Evolutionary conservation across 2,329 filamentous ascomycete species (phyloP).

Genomic region (Orbilia brochopaga): DNA sequence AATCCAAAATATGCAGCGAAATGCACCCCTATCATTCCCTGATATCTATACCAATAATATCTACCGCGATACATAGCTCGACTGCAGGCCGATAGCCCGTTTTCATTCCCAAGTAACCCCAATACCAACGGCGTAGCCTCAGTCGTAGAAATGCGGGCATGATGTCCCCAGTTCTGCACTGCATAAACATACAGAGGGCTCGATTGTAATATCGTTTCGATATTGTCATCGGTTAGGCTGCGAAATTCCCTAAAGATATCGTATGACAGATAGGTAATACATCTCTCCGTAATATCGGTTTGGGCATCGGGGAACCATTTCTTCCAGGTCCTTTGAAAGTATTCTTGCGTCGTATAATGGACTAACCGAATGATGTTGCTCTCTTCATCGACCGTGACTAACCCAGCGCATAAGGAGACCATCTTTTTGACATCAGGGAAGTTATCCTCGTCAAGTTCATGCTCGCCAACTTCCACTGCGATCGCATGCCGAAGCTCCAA

Average conservation of each 20-base stretch:
- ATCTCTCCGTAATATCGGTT: conserved; percentile 3
- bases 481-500: conserved; percentile 16
- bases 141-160: neutral
- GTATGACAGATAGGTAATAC: conserved; percentile 21
- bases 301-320: conserved; percentile 13
- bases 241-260: neutral
- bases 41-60: neutral
- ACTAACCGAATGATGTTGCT: conserved; percentile 54
- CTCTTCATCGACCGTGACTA: conserved; percentile 55
- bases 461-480: conserved; percentile 3
- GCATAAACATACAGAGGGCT: conserved; percentile 8
- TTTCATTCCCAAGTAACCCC: neutral
- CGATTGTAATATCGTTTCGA: neutral
- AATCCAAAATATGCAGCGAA: neutral
- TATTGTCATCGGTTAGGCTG: neutral
- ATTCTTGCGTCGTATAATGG: conserved; percentile 56
- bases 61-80: conserved; percentile 1
- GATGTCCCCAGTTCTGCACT: conserved; percentile 12
- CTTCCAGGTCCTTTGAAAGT: conserved; percentile 43
- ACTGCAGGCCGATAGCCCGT: neutral
- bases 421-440: conserved; percentile 6
- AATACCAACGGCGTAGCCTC: neutral
- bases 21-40: neutral
- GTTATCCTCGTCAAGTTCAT: conserved; percentile 4
- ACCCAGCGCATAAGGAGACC: conserved; percentile 53